Evolutionary conservation across 2,329 filamentous ascomycete genomes (phyloP), one percentile per base, ranked within the genome.

Genomic region (Aureobasidium pullulans): DNA sequence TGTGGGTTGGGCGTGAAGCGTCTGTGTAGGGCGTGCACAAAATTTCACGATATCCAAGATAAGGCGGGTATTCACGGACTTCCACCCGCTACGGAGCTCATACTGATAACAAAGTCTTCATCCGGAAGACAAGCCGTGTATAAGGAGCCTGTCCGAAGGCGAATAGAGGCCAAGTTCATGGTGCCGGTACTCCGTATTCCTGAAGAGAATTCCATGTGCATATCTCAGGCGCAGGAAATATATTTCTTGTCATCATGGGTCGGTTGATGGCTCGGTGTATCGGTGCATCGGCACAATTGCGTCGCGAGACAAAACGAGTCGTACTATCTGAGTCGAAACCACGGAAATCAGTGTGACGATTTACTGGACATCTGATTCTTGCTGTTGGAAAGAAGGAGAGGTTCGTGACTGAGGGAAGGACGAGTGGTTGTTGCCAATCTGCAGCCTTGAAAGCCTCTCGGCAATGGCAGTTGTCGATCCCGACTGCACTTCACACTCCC

Each of bases 11-110:
- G 48, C 48, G 48, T 52, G 48, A 19, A 52, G 34, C 36, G 48
- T 52, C 48, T 39, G 48, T 37, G 40, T 56, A 56, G 52, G 52
- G 52, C 52, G 52, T 56, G 52, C 40, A 36, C 52, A 46, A 46
- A 37, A 44, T 10, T 54, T 28, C 40, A 34, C 28, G 29, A 54
- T 43, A 23, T 23, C 23, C 23, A 39, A 43, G 31, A 52, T 36
- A 36, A 16, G 23, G 52, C 52, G 52, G 52, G 52, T 56, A 28
- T 56, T 44, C 37, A 16, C 52, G 52, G 52, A 29, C 40, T 19
- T 46, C 29, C n/a, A 29, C 8, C 52, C 52, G 40, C 3, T 4
- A 11, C 29, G 50, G 16, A 29, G 23, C 11, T 32, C 39, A 16
- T 40, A 15, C 28, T 56, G 40, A 56, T 37, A 46, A 37, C 31